Evolutionary conservation across 2,329 filamentous ascomycete genomes (phyloP).

Genomic region (Sphaerulina musiva): DNA sequence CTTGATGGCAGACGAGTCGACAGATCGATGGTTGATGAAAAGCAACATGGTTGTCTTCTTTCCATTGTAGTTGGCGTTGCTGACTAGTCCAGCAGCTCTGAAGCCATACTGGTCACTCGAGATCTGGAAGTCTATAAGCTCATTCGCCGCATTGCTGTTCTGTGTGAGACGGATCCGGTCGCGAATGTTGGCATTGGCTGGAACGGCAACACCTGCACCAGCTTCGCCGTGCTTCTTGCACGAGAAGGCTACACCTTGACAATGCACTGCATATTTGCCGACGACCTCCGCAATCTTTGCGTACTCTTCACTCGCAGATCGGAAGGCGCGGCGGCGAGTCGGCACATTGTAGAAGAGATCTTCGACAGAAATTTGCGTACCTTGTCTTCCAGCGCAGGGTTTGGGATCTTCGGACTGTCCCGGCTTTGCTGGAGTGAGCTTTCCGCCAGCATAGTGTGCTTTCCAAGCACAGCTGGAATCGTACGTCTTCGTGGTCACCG

Average conservation of each 20-base stretch:
- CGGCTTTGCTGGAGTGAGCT: constrained; percentile 73
- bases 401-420: constrained; percentile 82
- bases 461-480: constrained; percentile 85
- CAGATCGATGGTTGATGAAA: constrained; percentile 93
- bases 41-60: constrained; percentile 83
- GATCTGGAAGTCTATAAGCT: constrained; percentile 69
- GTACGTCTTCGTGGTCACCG: constrained; percentile 87
- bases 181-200: constrained; percentile 61
- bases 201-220: constrained; percentile 67
- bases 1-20: constrained; percentile 82
- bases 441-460: constrained; percentile 79
- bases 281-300: constrained; percentile 96
- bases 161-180: constrained; percentile 90
- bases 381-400: constrained; percentile 75
- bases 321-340: constrained; percentile 78
- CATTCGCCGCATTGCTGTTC: constrained; percentile 75
- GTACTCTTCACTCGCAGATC: constrained; percentile 88
- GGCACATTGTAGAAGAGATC: constrained; percentile 97
- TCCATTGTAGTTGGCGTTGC: constrained; percentile 89
- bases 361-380: constrained; percentile 91
- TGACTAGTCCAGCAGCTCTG: constrained; percentile 71
- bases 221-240: constrained; percentile 95
- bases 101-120: constrained; percentile 77
- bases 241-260: constrained; percentile 81
- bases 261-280: constrained; percentile 88